A percentile compares a stretch with the other conserved stretches of the same genome.
phyloP scores from a whole-genome alignment of 1,284 basidiomycete genomes.

The Coniferiporia sulphurascens region DNA sequence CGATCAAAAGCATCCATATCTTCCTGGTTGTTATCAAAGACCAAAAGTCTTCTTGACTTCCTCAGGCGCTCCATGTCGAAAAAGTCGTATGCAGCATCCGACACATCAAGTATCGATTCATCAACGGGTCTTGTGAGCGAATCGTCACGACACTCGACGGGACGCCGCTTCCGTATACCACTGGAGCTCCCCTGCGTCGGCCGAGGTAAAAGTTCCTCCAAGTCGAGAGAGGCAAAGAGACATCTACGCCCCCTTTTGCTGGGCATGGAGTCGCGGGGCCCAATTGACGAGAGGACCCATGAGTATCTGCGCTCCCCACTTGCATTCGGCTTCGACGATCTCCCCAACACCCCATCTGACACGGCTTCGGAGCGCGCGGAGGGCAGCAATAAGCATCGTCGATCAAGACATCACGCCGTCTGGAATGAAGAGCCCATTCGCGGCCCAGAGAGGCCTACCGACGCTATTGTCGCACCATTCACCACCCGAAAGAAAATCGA shows the following conservation, averaged over 20 bases:
- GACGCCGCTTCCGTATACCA: not conserved
- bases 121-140: not conserved
- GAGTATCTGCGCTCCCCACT: constrained; percentile 11
- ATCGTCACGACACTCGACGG: not conserved
- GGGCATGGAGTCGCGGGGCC: not conserved
- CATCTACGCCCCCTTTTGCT: constrained; percentile 4
- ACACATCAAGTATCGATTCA: constrained; percentile 1
- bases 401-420: not conserved
- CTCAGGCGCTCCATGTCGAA: not conserved
- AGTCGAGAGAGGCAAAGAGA: not conserved
- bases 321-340: constrained; percentile 11
- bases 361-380: not conserved
- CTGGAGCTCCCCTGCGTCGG: not conserved
- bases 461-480: not conserved
- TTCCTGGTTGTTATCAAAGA: not conserved
- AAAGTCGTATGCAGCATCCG: not conserved
- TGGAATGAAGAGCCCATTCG: not conserved
- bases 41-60: not conserved
- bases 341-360: constrained; percentile 3
- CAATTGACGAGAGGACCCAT: constrained; percentile 10
- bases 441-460: not conserved
- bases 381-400: not conserved
- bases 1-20: not conserved
- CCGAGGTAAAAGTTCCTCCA: not conserved
- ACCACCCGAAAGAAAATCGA: constrained; percentile 1